These are phyloP conservation scores for Pseudopithomyces maydicus DNA, from an alignment of 2,329 filamentous ascomycete species.

Conservation along the genomic window DNA sequence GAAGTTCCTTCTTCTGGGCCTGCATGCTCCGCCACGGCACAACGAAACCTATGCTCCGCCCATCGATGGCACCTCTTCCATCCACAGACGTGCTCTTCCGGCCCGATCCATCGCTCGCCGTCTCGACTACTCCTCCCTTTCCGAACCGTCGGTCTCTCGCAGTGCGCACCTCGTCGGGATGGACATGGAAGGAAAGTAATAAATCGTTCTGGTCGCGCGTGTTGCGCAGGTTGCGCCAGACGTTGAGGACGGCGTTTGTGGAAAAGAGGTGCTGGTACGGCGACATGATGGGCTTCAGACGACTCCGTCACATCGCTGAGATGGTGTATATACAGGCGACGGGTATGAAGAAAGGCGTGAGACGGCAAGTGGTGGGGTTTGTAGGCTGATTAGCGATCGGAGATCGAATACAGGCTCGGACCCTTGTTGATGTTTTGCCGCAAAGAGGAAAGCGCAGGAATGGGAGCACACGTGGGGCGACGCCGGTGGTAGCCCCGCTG, in stretches of 20 bases:
- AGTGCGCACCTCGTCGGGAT: conserved; percentile 30
- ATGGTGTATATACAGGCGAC: neutral
- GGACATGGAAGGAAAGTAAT: conserved; percentile 40
- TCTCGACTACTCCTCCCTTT: conserved; percentile 21
- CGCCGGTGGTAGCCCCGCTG: conserved; percentile 7
- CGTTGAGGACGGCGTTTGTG: conserved; percentile 38
- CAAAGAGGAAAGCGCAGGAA: neutral
- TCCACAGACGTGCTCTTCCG: conserved; percentile 23
- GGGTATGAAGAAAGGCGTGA: neutral
- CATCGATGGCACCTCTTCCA: conserved; percentile 11
- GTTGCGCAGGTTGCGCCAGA: conserved; percentile 40
- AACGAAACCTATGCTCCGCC: conserved; percentile 41
- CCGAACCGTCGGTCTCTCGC: conserved; percentile 22
- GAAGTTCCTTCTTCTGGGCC: conserved; percentile 36
- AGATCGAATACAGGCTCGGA: conserved; percentile 9
- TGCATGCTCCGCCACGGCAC: conserved; percentile 45
- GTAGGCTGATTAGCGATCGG: conserved; percentile 12
- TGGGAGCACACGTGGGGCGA: conserved; percentile 13
- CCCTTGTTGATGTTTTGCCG: conserved; percentile 17
- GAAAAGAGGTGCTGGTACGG: conserved; percentile 42
- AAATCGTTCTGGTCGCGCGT: conserved; percentile 38
- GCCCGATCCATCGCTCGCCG: conserved; percentile 21
- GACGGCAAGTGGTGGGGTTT: conserved; percentile 7
- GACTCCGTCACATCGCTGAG: conserved; percentile 22
- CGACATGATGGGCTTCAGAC: conserved; percentile 20